Evolutionary conservation across 1,284 basidiomycete genomes (phyloP).

Genomic region (Irpex lacteus): DNA sequence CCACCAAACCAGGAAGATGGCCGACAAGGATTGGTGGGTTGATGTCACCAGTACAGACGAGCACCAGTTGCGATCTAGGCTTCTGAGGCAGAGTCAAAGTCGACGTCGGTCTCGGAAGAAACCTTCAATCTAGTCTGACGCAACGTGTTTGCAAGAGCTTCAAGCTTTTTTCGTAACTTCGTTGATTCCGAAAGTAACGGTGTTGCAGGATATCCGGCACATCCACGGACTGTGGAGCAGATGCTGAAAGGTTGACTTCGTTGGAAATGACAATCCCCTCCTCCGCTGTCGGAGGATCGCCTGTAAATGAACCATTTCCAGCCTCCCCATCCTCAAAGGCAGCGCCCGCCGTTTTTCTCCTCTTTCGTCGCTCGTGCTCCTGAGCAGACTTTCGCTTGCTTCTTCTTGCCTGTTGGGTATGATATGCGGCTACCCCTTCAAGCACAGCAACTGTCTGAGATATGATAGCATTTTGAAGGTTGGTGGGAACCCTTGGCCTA

Average conservation of each 20-base stretch:
- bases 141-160: constrained; percentile 47
- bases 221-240: background rate
- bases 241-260: background rate
- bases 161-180: constrained; percentile 74
- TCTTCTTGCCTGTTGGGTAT: constrained; percentile 23
- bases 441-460: constrained; percentile 47
- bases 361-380: background rate
- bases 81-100: constrained; percentile 7
- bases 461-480: constrained; percentile 60
- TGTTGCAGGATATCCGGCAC: constrained; percentile 39
- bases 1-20: constrained; percentile 73
- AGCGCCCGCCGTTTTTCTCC: constrained; percentile 12
- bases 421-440: constrained; percentile 45
- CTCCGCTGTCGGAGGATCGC: background rate
- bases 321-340: background rate
- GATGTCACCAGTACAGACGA: constrained; percentile 71
- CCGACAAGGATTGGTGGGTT: constrained; percentile 69
- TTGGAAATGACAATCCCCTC: background rate
- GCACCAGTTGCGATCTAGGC: constrained; percentile 41
- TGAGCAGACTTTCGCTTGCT: background rate
- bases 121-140: constrained; percentile 24
- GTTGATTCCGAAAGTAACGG: constrained; percentile 72
- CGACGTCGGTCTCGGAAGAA: background rate
- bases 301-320: too few relatives aligned
- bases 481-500: constrained; percentile 67